These are phyloP conservation scores for Penicillium sp. DNA, from an alignment of 2,329 filamentous ascomycete species.

Conservation along the genomic window DNA sequence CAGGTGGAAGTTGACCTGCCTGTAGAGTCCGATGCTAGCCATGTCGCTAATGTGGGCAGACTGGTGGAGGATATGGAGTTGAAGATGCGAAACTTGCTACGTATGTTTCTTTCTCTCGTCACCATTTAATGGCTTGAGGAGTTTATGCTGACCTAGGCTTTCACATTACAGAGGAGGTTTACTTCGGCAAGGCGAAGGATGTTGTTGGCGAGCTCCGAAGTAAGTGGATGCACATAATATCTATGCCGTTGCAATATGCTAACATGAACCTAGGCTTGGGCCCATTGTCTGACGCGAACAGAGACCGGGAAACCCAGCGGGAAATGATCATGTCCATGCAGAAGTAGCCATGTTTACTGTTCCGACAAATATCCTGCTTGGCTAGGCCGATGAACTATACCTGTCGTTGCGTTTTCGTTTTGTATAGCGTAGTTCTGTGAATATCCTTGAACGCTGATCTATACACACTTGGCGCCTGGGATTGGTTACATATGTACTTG, in stretches of 20 bases:
- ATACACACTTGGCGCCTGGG: neutral
- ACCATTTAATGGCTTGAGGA: neutral
- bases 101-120: conserved; percentile 30
- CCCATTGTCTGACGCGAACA: conserved; percentile 78
- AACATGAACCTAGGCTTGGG: conserved; percentile 55
- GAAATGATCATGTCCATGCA: conserved; percentile 74
- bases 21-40: conserved; percentile 84
- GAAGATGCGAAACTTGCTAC: conserved; percentile 96
- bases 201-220: conserved; percentile 94
- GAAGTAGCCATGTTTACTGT: conserved; percentile 28
- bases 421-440: conserved; percentile 22
- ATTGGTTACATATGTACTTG: neutral
- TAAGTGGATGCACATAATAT: conserved; percentile 35
- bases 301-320: conserved; percentile 78
- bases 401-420: conserved; percentile 13
- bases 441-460: conserved; percentile 10
- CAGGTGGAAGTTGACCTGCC: conserved; percentile 91
- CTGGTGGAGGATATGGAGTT: conserved; percentile 99
- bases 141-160: conserved; percentile 18
- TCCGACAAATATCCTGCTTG: conserved; percentile 7
- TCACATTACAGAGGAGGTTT: conserved; percentile 72
- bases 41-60: conserved; percentile 91
- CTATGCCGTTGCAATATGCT: conserved; percentile 10
- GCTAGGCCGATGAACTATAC: conserved; percentile 13
- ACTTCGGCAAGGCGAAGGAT: conserved; percentile 99